Conservation (phyloP, 1,139 yeast species). For the Yamadazyma diddensiae region DNA sequence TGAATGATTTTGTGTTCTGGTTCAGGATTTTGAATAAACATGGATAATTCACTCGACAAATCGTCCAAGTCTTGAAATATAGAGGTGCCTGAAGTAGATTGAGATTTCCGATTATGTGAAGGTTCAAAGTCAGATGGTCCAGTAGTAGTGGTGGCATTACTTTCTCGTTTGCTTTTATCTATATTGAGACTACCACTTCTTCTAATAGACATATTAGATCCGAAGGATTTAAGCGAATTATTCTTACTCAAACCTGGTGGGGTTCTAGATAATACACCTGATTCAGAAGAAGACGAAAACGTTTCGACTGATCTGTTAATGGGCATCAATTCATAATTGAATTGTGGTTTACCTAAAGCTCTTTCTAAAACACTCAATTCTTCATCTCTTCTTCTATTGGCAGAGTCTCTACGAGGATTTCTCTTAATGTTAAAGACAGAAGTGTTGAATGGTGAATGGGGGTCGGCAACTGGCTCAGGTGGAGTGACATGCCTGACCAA, state of each 20-base stretch:
- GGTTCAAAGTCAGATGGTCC: conserved; percentile 11
- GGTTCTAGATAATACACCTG: conserved; percentile 14
- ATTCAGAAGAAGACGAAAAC: conserved; percentile 17
- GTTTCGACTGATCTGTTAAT: conserved; percentile 32
- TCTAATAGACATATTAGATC: conserved; percentile 6
- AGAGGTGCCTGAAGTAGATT: conserved; percentile 28
- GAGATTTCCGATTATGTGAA: conserved; percentile 18
- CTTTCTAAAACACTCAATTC: conserved; percentile 9
- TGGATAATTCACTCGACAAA: conserved; percentile 29
- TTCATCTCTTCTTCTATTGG: conserved; percentile 15
- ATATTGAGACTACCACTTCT: conserved; percentile 1
- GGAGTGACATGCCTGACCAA: conserved; percentile 14
- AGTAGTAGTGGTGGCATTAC: conserved; percentile 9
- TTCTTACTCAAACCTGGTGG: conserved; percentile 16
- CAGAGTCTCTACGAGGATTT: conserved; percentile 1
- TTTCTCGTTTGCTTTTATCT: conserved; percentile 8
- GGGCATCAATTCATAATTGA: conserved; percentile 28
- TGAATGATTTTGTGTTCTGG: neutral
- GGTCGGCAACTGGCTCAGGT: conserved; percentile 6
- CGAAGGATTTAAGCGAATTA: conserved; percentile 15
- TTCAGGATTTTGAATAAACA: conserved; percentile 14
- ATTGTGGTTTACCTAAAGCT: conserved; percentile 9
- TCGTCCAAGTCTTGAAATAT: conserved; percentile 29
- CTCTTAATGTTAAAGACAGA: conserved; percentile 3
- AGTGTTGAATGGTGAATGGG: conserved; percentile 4